Evolutionary conservation across 148 eudicot genomes (phyloP).

Genomic region (Diospyros kaki): DNA sequence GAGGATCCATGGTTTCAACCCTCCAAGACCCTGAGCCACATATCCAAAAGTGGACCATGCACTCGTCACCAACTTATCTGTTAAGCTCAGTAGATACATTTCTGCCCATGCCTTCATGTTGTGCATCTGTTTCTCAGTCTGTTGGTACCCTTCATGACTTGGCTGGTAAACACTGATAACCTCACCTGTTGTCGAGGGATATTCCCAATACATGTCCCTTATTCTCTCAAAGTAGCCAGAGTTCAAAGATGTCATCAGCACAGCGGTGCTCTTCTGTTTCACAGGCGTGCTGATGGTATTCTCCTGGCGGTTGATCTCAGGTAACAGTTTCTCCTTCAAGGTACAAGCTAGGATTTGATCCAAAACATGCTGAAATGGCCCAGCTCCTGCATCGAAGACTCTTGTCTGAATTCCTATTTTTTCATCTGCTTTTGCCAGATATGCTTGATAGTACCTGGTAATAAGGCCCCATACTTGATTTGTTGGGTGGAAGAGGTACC

Average conservation of each 20-base stretch:
- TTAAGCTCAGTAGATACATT: conserved; percentile 81
- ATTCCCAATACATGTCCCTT: conserved; percentile 69
- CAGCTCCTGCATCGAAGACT: conserved; percentile 56
- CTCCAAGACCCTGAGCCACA: conserved; percentile 93
- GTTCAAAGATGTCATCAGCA: conserved; percentile 65
- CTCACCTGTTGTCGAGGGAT: conserved; percentile 70
- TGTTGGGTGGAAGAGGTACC: conserved; percentile 91
- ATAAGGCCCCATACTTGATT: conserved; percentile 93
- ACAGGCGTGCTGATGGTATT: conserved; percentile 14
- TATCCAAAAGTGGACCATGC: conserved; percentile 95
- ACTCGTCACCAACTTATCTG: conserved; percentile 79
- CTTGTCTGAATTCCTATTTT: conserved; percentile 79
- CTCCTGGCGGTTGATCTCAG: conserved; percentile 40
- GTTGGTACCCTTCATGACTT: conserved; percentile 78
- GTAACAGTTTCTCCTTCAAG: conserved; percentile 63
- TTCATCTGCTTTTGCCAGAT: conserved; percentile 78
- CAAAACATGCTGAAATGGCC: conserved; percentile 73
- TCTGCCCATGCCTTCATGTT: conserved; percentile 91
- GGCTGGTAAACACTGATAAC: conserved; percentile 68
- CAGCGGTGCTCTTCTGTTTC: conserved; percentile 52
- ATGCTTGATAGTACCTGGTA: conserved; percentile 69
- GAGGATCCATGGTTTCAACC: conserved; percentile 89
- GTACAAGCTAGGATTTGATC: conserved; percentile 73
- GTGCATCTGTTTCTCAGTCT: conserved; percentile 57
- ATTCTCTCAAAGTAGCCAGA: conserved; percentile 66